phyloP scores from a whole-genome alignment of 192 early-diverging fungal genomes.

The Anaeromyces robustus region DNA sequence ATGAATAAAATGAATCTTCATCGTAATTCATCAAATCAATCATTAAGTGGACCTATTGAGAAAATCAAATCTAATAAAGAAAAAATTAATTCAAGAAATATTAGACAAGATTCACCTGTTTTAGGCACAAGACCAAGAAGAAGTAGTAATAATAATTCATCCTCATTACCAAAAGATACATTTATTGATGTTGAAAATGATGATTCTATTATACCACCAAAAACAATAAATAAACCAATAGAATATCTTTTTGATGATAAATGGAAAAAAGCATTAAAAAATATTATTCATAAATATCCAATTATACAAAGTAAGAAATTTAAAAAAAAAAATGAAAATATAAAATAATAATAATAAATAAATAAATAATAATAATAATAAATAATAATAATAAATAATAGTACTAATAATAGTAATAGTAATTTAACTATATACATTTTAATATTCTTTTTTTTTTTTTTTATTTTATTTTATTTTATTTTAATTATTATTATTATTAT shows the following conservation, averaged over 20 bases:
- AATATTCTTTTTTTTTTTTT: too few relatives aligned
- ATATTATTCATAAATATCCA: background rate
- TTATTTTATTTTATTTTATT: too few relatives aligned
- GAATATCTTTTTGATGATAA: background rate
- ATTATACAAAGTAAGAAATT: background rate
- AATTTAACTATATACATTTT: too few relatives aligned
- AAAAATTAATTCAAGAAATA: background rate
- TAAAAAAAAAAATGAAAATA: too few relatives aligned
- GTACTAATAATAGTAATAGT: too few relatives aligned
- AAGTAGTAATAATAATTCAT: background rate
- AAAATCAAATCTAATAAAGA: background rate
- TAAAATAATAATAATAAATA: too few relatives aligned
- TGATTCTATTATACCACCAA: background rate
- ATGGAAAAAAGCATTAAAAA: background rate
- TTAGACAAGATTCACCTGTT: background rate
- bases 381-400: too few relatives aligned
- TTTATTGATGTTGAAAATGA: background rate
- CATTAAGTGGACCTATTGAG: background rate
- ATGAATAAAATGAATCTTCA: constrained; percentile 2
- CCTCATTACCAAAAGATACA: background rate
- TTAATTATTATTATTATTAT: too few relatives aligned
- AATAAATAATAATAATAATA: too few relatives aligned
- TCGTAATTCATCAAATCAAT: background rate
- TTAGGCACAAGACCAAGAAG: background rate
- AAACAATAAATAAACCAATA: background rate